Percentiles rank a stretch among this genome's conserved stretches.
phyloP scores from a whole-genome alignment of 129 eudicot genomes.

The Ambrosia artemisiifolia region DNA sequence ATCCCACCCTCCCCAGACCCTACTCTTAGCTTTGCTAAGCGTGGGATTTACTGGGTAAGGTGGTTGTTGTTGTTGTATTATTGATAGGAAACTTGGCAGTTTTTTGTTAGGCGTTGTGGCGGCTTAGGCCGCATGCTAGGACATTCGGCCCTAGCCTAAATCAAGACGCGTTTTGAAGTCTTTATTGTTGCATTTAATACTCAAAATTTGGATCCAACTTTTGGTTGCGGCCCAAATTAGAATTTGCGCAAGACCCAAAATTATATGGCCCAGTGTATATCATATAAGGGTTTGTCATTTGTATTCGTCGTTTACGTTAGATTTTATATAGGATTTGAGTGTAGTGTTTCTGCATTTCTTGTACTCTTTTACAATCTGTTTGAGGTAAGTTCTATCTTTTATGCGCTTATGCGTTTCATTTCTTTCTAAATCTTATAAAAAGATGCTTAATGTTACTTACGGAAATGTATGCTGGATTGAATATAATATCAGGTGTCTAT shows the following conservation, averaged over 20 bases:
- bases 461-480: no score
- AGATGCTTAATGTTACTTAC: not conserved
- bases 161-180: not conserved
- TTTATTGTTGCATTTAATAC: not conserved
- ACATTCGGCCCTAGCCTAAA: no score
- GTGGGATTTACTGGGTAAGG: no score
- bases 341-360: not conserved
- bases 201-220: conserved; percentile 1
- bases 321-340: not conserved
- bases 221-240: conserved; percentile 7
- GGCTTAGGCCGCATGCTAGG: no score
- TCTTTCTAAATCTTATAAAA: not conserved
- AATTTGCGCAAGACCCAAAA: not conserved
- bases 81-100: not conserved
- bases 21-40: no score
- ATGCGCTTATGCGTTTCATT: not conserved
- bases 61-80: no score
- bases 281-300: conserved; percentile 3
- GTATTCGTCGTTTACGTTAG: not conserved
- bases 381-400: conserved; percentile 5
- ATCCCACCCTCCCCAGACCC: no score
- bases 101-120: not conserved
- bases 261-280: conserved; percentile 13
- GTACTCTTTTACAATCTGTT: not conserved
- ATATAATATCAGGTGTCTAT: not conserved